phyloP scores from a whole-genome alignment of 164 flowering plant species.

The Echeveria elegans region DNA sequence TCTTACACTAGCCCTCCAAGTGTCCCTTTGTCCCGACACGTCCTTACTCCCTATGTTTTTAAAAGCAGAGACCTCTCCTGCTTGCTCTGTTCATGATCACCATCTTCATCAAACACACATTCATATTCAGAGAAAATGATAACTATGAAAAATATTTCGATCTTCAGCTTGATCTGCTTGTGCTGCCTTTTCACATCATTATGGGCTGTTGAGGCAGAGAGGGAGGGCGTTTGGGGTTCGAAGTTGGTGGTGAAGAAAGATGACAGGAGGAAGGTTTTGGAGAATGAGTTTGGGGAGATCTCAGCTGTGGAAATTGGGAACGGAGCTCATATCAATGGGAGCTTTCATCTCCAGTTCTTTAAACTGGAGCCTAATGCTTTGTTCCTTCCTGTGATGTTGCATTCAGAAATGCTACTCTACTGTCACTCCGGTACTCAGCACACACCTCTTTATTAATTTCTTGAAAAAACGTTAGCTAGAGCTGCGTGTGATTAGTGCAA shows the following conservation, averaged over 20 bases:
- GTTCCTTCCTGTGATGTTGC: conserved; percentile 73
- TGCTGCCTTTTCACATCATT: not conserved
- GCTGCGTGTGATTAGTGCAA: not conserved
- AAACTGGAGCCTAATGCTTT: conserved; percentile 73
- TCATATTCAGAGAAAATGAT: not conserved
- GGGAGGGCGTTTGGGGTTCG: not conserved
- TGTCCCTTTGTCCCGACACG: conserved; percentile 4
- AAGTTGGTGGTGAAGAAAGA: conserved; percentile 32
- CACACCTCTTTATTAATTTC: not conserved
- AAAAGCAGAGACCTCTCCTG: not conserved
- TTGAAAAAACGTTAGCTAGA: too few relatives aligned
- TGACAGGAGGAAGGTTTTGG: conserved; percentile 28
- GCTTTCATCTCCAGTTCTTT: conserved; percentile 63
- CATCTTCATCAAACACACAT: not conserved
- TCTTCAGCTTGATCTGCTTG: not conserved
- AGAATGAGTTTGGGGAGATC: conserved; percentile 54
- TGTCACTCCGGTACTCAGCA: conserved; percentile 50
- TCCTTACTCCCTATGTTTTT: not conserved
- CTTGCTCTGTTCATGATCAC: not conserved
- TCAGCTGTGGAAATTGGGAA: conserved; percentile 40
- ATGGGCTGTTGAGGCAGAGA: not conserved
- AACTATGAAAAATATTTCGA: not conserved
- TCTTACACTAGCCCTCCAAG: not conserved
- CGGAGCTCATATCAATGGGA: conserved; percentile 22
- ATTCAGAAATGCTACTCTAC: conserved; percentile 72